Base-by-base conservation (phyloP, 2,329 filamentous ascomycete species). In the Pseudocercospora ulei region DNA sequence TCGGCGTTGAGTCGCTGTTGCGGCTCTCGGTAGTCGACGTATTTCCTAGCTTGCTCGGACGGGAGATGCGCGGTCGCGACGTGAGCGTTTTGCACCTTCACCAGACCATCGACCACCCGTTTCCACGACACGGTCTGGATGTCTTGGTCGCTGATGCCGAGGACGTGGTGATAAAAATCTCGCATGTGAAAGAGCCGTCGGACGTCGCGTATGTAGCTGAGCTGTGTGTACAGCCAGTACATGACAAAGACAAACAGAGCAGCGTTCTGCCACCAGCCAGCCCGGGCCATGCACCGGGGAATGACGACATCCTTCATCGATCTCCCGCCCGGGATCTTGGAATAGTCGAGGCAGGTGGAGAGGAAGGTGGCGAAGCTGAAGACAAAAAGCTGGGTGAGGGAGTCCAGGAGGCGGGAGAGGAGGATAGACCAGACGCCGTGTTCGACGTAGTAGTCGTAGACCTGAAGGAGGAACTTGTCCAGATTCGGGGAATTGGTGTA, bases 111-210 rank as follows among this genome's bases (percentile, higher is more conserved):
- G 13, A 95, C 86, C 16, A 94, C 74, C 48, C 90, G 81, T 56
- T 93, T 84, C 87, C 87, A 95, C 4, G 87, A 88, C 35, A 94
- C 82, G 0, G 85, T 92, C 60, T 95, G 87, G 65, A 95, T 90
- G 52, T 95, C 87, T 40, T 80, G 71, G 56, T 82, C 78, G 2
- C 82, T 82, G 27, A 95, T 85, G 24, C 82, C 80, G 6, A 95
- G 73, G 3, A 94, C 71, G 55, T 92, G 71, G 17, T 78, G 69
- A 57, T 84, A 95, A 60, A 94, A 95, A 59, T 90, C 80, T 48
- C 85, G 82, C 63, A 94, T 79, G 34, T 83, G 72, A 41, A 74
- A 66, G 16, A 95, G 68, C 9, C 82, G 75, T 18, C 80, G 76
- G 16, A 86, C 69, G 53, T 88, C 82, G 27, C 82, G 65, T 28